These are phyloP conservation scores for Cladosporium sp. DNA, from an alignment of 2,329 filamentous ascomycete species.

Conservation along the genomic window DNA sequence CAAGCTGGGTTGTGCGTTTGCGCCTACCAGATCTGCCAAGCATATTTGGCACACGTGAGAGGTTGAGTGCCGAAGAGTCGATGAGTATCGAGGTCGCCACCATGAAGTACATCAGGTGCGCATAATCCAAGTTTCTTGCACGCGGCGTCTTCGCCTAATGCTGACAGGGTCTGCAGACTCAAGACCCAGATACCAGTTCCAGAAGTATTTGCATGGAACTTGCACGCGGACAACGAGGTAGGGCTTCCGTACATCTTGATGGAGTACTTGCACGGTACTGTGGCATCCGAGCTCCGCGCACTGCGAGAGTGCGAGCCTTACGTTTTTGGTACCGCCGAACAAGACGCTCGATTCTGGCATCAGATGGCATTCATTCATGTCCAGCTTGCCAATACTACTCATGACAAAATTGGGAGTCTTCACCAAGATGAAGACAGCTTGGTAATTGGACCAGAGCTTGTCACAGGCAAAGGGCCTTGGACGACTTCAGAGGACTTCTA, in stretches of 20 bases:
- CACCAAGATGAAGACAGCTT: neutral
- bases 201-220: conserved; percentile 15
- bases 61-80: neutral
- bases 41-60: neutral
- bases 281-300: neutral
- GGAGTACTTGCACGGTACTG: conserved; percentile 15
- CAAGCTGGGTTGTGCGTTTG: neutral
- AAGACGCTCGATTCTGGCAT: neutral
- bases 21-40: neutral
- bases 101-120: neutral
- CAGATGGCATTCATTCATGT: neutral
- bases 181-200: conserved; percentile 17
- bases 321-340: neutral
- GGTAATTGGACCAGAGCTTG: neutral
- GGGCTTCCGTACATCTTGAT: conserved; percentile 19
- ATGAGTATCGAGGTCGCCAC: neutral
- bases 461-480: neutral
- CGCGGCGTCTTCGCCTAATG: neutral
- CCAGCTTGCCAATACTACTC: neutral
- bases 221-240: conserved; percentile 17
- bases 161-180: neutral
- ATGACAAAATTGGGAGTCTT: conserved; percentile 2
- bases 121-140: neutral
- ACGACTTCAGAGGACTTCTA: no score
- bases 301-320: neutral